phyloP scores from a whole-genome alignment of 805 yeast genomes.

The Yarrowia bubula region DNA sequence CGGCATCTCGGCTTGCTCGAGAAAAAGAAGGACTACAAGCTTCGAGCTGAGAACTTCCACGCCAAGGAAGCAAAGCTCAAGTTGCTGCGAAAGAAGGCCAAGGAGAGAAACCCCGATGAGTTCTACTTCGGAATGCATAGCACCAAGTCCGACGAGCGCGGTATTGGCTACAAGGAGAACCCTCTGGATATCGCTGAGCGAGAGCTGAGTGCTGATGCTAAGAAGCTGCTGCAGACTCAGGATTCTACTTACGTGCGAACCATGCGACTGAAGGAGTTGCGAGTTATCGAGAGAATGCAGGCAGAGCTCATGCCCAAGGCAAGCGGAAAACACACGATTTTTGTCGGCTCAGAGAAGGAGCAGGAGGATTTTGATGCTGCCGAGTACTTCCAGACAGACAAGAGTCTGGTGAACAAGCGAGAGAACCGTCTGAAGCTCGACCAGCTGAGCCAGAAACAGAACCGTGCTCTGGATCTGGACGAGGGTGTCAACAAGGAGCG shows the following conservation, averaged over 20 bases:
- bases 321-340: constrained; percentile 78
- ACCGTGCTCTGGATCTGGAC: constrained; percentile 33
- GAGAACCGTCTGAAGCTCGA: constrained; percentile 68
- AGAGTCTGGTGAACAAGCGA: constrained; percentile 55
- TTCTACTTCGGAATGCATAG: constrained; percentile 91
- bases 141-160: constrained; percentile 63
- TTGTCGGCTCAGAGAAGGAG: constrained; percentile 64
- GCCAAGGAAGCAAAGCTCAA: constrained; percentile 60
- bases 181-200: constrained; percentile 41
- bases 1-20: constrained; percentile 80
- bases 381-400: constrained; percentile 67
- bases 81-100: constrained; percentile 68
- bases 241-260: constrained; percentile 84
- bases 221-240: constrained; percentile 81
- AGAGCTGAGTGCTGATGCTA: constrained; percentile 67
- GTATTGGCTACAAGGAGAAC: constrained; percentile 65
- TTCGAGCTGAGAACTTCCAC: constrained; percentile 64
- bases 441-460: constrained; percentile 46
- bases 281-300: constrained; percentile 59
- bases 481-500: constrained; percentile 35
- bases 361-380: constrained; percentile 62
- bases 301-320: constrained; percentile 41
- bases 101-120: constrained; percentile 85
- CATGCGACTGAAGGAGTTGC: constrained; percentile 64
- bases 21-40: constrained; percentile 82